Conservation (phyloP, 495 filamentous ascomycete species). For the Penicillium soppii region DNA sequence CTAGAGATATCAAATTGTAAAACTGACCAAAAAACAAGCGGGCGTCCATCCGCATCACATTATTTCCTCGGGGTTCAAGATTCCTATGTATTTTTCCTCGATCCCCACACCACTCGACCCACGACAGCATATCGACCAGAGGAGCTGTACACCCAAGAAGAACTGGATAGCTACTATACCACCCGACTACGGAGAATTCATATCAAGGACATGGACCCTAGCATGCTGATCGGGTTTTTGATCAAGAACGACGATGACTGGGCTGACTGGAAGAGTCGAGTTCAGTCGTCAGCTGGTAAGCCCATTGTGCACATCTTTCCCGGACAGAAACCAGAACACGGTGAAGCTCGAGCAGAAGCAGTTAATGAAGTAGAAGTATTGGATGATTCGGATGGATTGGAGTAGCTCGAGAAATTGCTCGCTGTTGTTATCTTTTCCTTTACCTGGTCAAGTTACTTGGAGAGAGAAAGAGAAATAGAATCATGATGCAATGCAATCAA, state of each 20-base stretch:
- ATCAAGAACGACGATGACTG: conserved; percentile 83
- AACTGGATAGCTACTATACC: conserved; percentile 84
- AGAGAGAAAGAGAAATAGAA: conserved; percentile 14
- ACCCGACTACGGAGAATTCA: conserved; percentile 77
- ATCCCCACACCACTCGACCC: conserved; percentile 80
- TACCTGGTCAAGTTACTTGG: background rate
- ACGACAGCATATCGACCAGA: conserved; percentile 58
- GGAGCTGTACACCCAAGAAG: conserved; percentile 61
- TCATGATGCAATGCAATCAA: conserved; percentile 45
- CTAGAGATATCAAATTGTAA: conserved; percentile 3
- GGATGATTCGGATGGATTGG: conserved; percentile 62
- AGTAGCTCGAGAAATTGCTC: no score
- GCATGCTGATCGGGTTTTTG: conserved; percentile 97
- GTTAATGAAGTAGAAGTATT: conserved; percentile 89
- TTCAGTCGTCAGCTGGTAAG: conserved; percentile 72
- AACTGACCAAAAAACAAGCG: conserved; percentile 48
- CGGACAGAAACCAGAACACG: conserved; percentile 60
- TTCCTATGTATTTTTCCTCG: conserved; percentile 87
- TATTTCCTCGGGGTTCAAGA: conserved; percentile 98
- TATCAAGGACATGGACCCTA: conserved; percentile 93
- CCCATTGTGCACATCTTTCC: conserved; percentile 71
- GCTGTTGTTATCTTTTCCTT: no score
- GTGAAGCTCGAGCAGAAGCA: conserved; percentile 62
- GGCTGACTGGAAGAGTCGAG: conserved; percentile 69
- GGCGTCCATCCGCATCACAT: conserved; percentile 90